These are phyloP conservation scores for Apiotrichum domesticum DNA, from an alignment of 1,284 basidiomycete species.

Conservation along the genomic window DNA sequence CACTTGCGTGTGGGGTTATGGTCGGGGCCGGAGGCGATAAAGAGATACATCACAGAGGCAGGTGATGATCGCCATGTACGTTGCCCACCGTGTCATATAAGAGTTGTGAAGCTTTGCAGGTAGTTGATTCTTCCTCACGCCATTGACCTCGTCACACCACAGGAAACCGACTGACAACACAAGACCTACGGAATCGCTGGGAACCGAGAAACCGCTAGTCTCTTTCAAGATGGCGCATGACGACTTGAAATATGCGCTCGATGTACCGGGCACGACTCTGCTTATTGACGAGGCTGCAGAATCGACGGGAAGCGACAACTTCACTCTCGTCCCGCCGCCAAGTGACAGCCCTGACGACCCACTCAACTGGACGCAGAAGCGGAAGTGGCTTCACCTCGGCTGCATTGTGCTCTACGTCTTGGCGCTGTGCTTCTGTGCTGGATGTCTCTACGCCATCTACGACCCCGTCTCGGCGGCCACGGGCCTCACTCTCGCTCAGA, in stretches of 20 bases:
- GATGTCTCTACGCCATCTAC: slow-evolving; percentile 24
- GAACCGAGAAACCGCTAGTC: too few species aligned
- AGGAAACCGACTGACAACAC: too few species aligned
- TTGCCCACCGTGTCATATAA: too few species aligned
- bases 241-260: slow-evolving; percentile 6
- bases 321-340: slow-evolving; percentile 19
- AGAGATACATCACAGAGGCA: too few species aligned
- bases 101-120: too few species aligned
- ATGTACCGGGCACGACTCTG: slow-evolving; percentile 17
- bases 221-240: neutral
- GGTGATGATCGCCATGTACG: too few species aligned
- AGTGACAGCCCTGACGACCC: slow-evolving; percentile 18
- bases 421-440: slow-evolving; percentile 10
- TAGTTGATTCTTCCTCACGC: too few species aligned
- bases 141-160: too few species aligned
- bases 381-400: slow-evolving; percentile 17
- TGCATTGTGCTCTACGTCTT: slow-evolving; percentile 19
- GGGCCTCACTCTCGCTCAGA: slow-evolving; percentile 21
- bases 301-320: slow-evolving; percentile 2
- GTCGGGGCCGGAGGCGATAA: too few species aligned
- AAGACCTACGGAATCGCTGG: too few species aligned
- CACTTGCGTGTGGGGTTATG: too few species aligned
- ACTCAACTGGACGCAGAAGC: slow-evolving; percentile 20
- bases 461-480: slow-evolving; percentile 19
- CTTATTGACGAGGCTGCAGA: slow-evolving; percentile 11